A percentile compares a stretch with the other conserved stretches of the same genome.
These are phyloP conservation scores for Tagetes patula DNA, from an alignment of 129 eudicot genomes.

Conservation along the genomic window DNA sequence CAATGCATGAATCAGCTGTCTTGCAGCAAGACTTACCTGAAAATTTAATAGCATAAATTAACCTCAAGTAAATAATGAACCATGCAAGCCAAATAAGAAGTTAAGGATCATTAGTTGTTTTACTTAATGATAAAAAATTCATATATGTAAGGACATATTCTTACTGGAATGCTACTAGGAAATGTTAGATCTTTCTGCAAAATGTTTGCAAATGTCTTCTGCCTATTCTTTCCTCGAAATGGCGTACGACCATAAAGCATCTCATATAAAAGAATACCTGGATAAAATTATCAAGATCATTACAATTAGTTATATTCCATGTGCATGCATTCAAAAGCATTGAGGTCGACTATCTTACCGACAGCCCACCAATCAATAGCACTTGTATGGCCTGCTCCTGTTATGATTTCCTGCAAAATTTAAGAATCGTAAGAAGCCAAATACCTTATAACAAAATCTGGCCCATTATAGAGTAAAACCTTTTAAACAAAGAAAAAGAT, in stretches of 20 bases:
- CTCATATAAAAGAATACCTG: constrained; percentile 85
- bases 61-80: neutral
- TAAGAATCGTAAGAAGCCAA: constrained; percentile 5
- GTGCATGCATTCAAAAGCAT: neutral
- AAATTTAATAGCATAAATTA: constrained; percentile 6
- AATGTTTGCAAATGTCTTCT: constrained; percentile 90
- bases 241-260: constrained; percentile 98
- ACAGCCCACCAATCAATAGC: constrained; percentile 99
- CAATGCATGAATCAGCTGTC: constrained; percentile 85
- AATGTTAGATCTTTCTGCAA: constrained; percentile 95
- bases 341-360: constrained; percentile 48
- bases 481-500: neutral
- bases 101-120: too few relatives aligned
- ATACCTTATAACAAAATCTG: neutral
- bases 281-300: neutral
- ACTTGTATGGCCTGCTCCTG: constrained; percentile 92
- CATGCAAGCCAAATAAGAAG: neutral
- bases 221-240: constrained; percentile 94
- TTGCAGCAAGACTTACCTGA: constrained; percentile 90
- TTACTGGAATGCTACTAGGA: constrained; percentile 97
- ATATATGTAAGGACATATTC: neutral
- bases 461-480: neutral
- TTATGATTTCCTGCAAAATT: constrained; percentile 85
- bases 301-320: neutral
- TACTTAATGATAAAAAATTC: neutral